Conservation (phyloP, 1,139 yeast species). For the Suhomyces yuchorum region DNA sequence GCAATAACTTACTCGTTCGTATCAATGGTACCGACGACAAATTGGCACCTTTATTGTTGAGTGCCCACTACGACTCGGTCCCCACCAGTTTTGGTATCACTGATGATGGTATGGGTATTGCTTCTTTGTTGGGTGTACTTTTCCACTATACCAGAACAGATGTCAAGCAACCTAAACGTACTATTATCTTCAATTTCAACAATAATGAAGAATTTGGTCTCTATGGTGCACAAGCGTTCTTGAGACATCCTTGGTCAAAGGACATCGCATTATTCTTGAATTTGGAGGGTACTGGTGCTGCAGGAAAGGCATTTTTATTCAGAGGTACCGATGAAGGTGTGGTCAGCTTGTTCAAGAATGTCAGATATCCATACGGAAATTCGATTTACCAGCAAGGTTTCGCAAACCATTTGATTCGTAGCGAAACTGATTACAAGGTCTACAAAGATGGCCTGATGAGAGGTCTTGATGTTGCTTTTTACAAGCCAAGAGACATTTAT, state of each 20-base stretch:
- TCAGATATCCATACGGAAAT: constrained; percentile 74
- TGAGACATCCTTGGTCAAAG: constrained; percentile 73
- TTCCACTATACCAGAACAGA: constrained; percentile 45
- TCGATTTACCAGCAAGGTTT: constrained; percentile 85
- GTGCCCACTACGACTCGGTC: constrained; percentile 90
- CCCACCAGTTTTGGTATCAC: constrained; percentile 88
- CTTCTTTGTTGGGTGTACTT: constrained; percentile 73
- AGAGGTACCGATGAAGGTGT: constrained; percentile 81
- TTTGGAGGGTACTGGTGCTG: constrained; percentile 95
- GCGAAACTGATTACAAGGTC: constrained; percentile 85
- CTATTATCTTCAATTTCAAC: constrained; percentile 81
- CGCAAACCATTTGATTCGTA: constrained; percentile 65
- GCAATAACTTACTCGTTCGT: constrained; percentile 74
- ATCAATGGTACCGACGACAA: constrained; percentile 60
- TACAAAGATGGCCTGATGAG: constrained; percentile 67
- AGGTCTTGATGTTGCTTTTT: constrained; percentile 72
- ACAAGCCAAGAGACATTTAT: constrained; percentile 75
- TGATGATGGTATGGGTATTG: constrained; percentile 94
- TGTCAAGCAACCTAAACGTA: constrained; percentile 60
- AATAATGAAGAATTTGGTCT: constrained; percentile 91
- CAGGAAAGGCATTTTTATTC: constrained; percentile 83
- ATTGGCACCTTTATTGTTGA: constrained; percentile 68
- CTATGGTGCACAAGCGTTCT: constrained; percentile 77
- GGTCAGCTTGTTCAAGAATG: constrained; percentile 42
- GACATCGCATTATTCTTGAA: constrained; percentile 70